Evolutionary conservation across 352 stramenopile genomes (phyloP).

Genomic region (Pythium phragmitis): DNA sequence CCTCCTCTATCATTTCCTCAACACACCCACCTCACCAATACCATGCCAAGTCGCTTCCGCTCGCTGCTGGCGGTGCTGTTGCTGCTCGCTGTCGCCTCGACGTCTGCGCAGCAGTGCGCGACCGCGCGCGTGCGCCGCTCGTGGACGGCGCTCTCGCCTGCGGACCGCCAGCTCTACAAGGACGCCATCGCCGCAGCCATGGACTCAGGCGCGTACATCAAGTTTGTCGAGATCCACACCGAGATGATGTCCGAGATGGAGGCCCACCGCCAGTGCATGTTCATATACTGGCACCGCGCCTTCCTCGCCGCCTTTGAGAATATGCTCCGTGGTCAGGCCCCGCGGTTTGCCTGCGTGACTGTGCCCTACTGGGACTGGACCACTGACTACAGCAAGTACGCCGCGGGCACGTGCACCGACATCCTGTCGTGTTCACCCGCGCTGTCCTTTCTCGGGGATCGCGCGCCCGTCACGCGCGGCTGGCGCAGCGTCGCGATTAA

Average conservation of each 20-base stretch:
- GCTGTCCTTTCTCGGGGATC: constrained; percentile 40
- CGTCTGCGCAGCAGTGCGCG: constrained; percentile 1
- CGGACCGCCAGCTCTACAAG: constrained; percentile 33
- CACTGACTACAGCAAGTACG: constrained; percentile 39
- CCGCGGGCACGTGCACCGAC: constrained; percentile 38
- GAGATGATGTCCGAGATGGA: constrained; percentile 34
- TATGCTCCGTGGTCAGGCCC: constrained; percentile 66
- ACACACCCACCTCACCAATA: not conserved
- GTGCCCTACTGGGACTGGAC: constrained; percentile 84
- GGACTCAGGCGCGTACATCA: constrained; percentile 32
- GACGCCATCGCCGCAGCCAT: constrained; percentile 32
- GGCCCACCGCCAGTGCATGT: constrained; percentile 59
- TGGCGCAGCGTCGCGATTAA: constrained; percentile 39
- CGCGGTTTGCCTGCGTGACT: constrained; percentile 62
- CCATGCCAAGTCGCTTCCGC: not conserved
- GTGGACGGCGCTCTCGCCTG: constrained; percentile 25
- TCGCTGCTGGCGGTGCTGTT: not conserved
- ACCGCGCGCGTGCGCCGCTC: constrained; percentile 3
- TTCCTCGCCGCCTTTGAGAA: constrained; percentile 77
- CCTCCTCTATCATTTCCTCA: not conserved
- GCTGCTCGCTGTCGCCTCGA: constrained; percentile 1
- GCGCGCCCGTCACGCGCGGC: constrained; percentile 7
- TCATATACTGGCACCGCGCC: constrained; percentile 79
- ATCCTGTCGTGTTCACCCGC: constrained; percentile 49
- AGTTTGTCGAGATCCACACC: constrained; percentile 34